Percentiles rank a stretch among this genome's conserved stretches.
phyloP scores from a whole-genome alignment of 352 stramenopile species.

The Phytophthora palmivora region DNA sequence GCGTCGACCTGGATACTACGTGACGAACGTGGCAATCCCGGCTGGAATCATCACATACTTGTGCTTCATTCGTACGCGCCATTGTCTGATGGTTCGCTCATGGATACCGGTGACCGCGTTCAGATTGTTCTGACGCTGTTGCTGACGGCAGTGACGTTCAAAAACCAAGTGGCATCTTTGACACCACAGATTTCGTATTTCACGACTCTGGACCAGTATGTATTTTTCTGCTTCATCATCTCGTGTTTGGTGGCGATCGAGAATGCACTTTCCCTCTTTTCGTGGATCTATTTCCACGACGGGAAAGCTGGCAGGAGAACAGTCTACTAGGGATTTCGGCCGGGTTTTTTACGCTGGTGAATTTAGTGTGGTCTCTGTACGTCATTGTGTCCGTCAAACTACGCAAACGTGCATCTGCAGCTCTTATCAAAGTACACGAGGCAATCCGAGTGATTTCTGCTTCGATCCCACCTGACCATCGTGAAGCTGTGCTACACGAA shows the following conservation, averaged over 20 bases:
- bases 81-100: conserved; percentile 35
- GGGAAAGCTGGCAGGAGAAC: conserved; percentile 37
- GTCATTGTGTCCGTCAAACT: conserved; percentile 39
- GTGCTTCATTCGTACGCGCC: conserved; percentile 61
- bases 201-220: conserved; percentile 66
- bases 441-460: conserved; percentile 44
- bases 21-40: conserved; percentile 61
- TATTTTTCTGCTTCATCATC: conserved; percentile 73
- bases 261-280: conserved; percentile 61
- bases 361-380: conserved; percentile 43
- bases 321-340: conserved; percentile 44
- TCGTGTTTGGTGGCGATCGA: conserved; percentile 58
- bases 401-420: conserved; percentile 25
- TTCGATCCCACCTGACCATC: conserved; percentile 35
- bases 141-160: conserved; percentile 73
- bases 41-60: conserved; percentile 61
- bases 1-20: conserved; percentile 55
- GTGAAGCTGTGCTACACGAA: conserved; percentile 38
- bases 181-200: conserved; percentile 75
- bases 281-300: conserved; percentile 23
- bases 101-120: conserved; percentile 61
- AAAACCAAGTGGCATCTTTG: conserved; percentile 53
- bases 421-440: conserved; percentile 48
- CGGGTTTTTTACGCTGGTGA: conserved; percentile 51
- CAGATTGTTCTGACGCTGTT: conserved; percentile 67